Base-by-base conservation (phyloP, 2,329 filamentous ascomycete genomes). In the Claviceps pusilla region DNA sequence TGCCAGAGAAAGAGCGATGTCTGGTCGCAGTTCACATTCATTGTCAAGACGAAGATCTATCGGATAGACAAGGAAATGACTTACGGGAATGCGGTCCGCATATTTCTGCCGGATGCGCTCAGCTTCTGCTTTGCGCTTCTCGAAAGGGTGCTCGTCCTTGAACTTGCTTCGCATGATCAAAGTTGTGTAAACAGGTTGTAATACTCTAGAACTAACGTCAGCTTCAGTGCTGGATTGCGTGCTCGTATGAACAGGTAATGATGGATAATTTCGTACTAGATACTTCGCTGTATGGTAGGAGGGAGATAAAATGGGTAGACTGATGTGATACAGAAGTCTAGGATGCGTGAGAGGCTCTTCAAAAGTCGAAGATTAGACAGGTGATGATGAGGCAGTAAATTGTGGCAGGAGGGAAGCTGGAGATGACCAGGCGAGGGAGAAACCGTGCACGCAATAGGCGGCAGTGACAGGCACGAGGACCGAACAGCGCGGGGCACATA, bases 101-200 rank as follows among this genome's bases (percentile, higher is more conserved):
- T 98, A 98, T 76, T 98, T 98, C 78, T 96, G 90, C 63, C 93
- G 89, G 72, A 96, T 96, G 73, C 93, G 90, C 80, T 98, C 93
- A 70, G 93, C 93, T 77, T 98, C 93, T 62, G 93, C 93, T 88
- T 97, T 96, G 77, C 93, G 89, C 88, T 98, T 98, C 86, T 97
- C 93, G 72, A 97, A 97, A 65, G 89, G 89, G 73, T 97, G 93
- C 83, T 97, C 93, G 84, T 98, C 93, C 89, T 98, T 98, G 76
- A 98, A 98, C 83, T 97, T 97, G 79, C 89, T 95, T 70, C 90
- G 87, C 89, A 96, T 96, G 63, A 68, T 88, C 35, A 55, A 49
- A 78, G 7, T 47, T 47, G 33, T n/a, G n/a, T 7, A n/a, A 31
- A 51, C 50, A 41, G 29, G 19, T 14, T 29, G 50, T 14, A 11